These are phyloP conservation scores for Drechmeria coniospora DNA, from an alignment of 2,329 filamentous ascomycete species.

Conservation along the genomic window DNA sequence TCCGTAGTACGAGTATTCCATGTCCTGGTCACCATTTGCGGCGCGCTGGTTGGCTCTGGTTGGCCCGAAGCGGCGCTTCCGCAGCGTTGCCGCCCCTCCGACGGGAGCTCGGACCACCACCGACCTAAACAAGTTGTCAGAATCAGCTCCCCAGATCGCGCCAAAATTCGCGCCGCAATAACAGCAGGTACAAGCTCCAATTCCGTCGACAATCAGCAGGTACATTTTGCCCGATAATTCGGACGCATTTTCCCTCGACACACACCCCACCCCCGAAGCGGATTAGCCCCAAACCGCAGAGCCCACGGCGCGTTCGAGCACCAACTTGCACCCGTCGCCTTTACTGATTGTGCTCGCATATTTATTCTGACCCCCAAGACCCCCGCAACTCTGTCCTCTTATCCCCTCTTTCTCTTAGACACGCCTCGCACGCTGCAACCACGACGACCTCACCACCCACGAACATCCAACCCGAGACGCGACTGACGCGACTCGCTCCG, in stretches of 20 bases:
- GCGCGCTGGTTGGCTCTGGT: too few species aligned
- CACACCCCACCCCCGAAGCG: conserved; percentile 4
- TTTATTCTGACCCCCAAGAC: conserved; percentile 19
- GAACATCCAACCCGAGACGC: conserved; percentile 7
- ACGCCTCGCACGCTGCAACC: conserved; percentile 10
- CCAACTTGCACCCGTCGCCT: conserved; percentile 8
- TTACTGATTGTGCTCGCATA: conserved; percentile 22
- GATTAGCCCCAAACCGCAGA: conserved; percentile 6
- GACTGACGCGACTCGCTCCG: conserved; percentile 1
- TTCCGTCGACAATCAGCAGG: conserved; percentile 2
- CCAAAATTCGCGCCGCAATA: conserved; percentile 1
- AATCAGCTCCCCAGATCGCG: too few species aligned
- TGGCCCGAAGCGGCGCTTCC: too few species aligned
- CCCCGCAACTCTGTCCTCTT: conserved; percentile 9
- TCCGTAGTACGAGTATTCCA: too few species aligned
- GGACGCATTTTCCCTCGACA: not conserved
- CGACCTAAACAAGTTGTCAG: too few species aligned
- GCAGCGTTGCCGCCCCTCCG: too few species aligned
- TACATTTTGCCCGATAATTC: not conserved
- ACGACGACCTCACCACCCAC: conserved; percentile 8
- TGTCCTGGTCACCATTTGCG: too few species aligned
- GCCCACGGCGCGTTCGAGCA: conserved; percentile 2
- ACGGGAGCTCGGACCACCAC: too few species aligned
- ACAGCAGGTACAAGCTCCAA: conserved; percentile 1
- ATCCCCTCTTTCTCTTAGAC: conserved; percentile 10